Evolutionary conservation across 73 alveolate genomes (phyloP), one percentile per base, ranked within the genome.

Genomic region (Paramecium bursaria): DNA sequence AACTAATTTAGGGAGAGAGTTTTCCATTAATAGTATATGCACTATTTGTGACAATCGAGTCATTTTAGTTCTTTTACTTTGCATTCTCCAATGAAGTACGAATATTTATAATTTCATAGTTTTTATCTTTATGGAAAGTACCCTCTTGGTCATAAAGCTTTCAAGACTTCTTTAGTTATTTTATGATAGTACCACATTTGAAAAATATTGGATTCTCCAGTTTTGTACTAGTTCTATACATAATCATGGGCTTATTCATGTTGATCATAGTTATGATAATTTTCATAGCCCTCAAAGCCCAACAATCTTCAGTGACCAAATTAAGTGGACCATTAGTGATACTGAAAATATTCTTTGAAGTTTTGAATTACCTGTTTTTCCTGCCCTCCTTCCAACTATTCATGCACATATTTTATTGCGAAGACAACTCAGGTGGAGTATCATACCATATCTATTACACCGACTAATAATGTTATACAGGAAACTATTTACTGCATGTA

Each of bases 131-230:
- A 13, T 79, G 89, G 89, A 79, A 53, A 3, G 89, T 79, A 6
- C 17, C 17, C 50, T 23, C 50, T 48, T 61, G 75, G 39, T 61
- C 89, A 1, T 50, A 52, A 31, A 26, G 46, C 10, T 53, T 79
- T 22, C 15, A 79, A 79, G 19, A 30, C 26, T 79, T 79, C 55
- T 79, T 79, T 54, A 57, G 89, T 14, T 79, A 54, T 50, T 79
- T 79, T n/a, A 53, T 79, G 77, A 50, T 79, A 79, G 73, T 73
- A 15, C 89, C 89, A 11, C 54, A 79, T 23, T 44, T 79, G 21
- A 52, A 30, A 21, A 39, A 46, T 44, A 54, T 39, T 13, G n/a
- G 31, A 53, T 79, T 53, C 50, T 48, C 22, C 50, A 79, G 60
- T 67, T 67, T 67, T 27, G 44, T 79, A 17, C 53, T 79, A 1